phyloP scores from a whole-genome alignment of 1,284 basidiomycete species.

The Microbotryum silenes-acaulis region DNA sequence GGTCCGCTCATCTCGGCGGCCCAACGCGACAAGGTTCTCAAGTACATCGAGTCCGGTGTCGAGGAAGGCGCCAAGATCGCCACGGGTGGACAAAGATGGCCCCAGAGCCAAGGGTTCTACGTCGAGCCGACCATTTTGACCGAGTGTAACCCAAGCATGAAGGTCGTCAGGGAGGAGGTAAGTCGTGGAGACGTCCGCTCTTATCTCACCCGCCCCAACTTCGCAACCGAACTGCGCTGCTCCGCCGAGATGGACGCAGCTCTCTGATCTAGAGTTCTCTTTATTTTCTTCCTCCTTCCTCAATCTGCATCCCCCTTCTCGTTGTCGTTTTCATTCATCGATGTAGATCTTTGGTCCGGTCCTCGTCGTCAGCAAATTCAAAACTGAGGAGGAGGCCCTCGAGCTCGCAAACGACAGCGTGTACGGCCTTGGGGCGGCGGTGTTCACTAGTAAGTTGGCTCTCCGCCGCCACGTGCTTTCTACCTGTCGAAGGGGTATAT shows the following conservation, averaged over 20 bases:
- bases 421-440: constrained; percentile 80
- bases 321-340: too few species aligned
- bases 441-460: constrained; percentile 55
- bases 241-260: background rate
- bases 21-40: constrained; percentile 83
- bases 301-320: too few species aligned
- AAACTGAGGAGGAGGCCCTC: constrained; percentile 51
- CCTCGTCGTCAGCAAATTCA: constrained; percentile 33
- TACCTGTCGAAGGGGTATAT: too few species aligned
- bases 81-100: constrained; percentile 64
- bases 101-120: constrained; percentile 40
- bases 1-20: constrained; percentile 55
- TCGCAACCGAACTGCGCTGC: background rate
- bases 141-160: constrained; percentile 42
- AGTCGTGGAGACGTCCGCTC: background rate
- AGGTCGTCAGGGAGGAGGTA: constrained; percentile 39
- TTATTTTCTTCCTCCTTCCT: too few species aligned
- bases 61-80: constrained; percentile 69
- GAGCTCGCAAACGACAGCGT: constrained; percentile 69
- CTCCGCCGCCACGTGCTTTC: background rate
- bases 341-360: constrained; percentile 36
- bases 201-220: background rate
- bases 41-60: constrained; percentile 80
- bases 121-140: constrained; percentile 38
- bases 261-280: constrained; percentile 9